Base-by-base conservation (phyloP, 2,329 filamentous ascomycete genomes). In the Fonsecaea pedrosoi region DNA sequence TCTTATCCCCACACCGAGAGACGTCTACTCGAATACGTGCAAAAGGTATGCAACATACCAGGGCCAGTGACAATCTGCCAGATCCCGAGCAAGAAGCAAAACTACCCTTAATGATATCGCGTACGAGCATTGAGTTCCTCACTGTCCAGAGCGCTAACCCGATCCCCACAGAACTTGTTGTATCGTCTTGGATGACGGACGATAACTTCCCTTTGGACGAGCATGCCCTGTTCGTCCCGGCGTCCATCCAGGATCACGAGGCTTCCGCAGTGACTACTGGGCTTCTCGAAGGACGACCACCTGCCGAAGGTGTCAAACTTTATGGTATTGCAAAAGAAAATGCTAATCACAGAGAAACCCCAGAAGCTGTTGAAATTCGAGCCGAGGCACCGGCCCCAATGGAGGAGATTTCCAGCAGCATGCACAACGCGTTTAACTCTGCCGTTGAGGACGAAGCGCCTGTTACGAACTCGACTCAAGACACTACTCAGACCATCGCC, bases 361-460 rank as follows among this genome's bases (percentile, higher is more conserved):
- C 6, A 32, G 30, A 32, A 32, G 30, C 30, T 6, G 30, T 3
- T 32, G 30, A 32, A 32, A 32, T 32, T 32, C 30, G 30, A 4
- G 30, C 30, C 38, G 38, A 42, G 12, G 38, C 12, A 4, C 13
- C 3, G 13, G 10, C 38, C 38, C 15, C 38, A 13, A 15, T 15
- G 12, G 10, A 10, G 13, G 25, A 56, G 9, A 9, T 37, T 18
- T 12, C 6, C 30, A 6, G 34, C 18, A 37, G 6, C 10, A 37
- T 13, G 18, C 12, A n/a, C 30, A 56, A 32, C 54, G 6, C 2
- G 21, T 6, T 21, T 55, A 50, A 10, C 7, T 1, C n/a, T 13
- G 34, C 7, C 45, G 48, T 53, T 37, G 50, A 62, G 32, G 1
- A 58, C 40, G 38, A 42, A 42, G 38, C 15, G 38, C 38, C 38